phyloP scores from a whole-genome alignment of 768 basidiomycete genomes.

The Obba rivulosa region DNA sequence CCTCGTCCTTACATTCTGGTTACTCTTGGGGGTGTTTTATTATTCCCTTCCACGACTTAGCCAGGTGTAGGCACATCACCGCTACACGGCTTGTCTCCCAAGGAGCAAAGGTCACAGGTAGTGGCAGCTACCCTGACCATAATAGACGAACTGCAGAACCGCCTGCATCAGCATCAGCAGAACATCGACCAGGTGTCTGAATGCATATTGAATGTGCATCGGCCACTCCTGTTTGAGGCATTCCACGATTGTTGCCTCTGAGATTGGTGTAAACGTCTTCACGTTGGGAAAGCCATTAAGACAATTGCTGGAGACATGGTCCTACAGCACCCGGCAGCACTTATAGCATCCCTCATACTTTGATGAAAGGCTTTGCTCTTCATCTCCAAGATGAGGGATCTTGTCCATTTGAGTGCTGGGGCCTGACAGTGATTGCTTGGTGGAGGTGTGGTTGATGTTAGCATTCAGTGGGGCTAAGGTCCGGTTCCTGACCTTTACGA shows the following conservation, averaged over 20 bases:
- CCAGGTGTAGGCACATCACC: too few species aligned
- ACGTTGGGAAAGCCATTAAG: constrained; percentile 1
- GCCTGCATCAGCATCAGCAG: neutral
- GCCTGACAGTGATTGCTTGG: too few species aligned
- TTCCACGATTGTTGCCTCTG: neutral
- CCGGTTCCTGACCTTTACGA: too few species aligned
- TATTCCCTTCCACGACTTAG: too few species aligned
- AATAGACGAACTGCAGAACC: neutral
- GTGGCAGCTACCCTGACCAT: neutral
- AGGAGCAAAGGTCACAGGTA: neutral
- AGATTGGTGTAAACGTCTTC: neutral
- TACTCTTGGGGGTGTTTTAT: too few species aligned
- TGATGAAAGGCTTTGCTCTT: neutral
- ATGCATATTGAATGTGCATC: too few species aligned
- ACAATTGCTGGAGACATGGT: neutral
- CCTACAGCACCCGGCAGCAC: neutral
- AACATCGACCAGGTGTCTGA: too few species aligned
- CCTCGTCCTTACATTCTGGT: too few species aligned
- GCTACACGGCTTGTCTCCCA: neutral
- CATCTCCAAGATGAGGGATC: neutral
- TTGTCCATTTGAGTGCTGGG: neutral
- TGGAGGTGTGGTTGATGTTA: too few species aligned
- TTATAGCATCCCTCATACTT: constrained; percentile 6
- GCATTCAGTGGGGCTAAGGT: too few species aligned
- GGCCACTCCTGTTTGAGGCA: too few species aligned